A percentile compares a stretch with the other conserved stretches of the same genome.
Conservation (phyloP, 2,329 filamentous ascomycete species). For the Colletotrichum sp. region DNA sequence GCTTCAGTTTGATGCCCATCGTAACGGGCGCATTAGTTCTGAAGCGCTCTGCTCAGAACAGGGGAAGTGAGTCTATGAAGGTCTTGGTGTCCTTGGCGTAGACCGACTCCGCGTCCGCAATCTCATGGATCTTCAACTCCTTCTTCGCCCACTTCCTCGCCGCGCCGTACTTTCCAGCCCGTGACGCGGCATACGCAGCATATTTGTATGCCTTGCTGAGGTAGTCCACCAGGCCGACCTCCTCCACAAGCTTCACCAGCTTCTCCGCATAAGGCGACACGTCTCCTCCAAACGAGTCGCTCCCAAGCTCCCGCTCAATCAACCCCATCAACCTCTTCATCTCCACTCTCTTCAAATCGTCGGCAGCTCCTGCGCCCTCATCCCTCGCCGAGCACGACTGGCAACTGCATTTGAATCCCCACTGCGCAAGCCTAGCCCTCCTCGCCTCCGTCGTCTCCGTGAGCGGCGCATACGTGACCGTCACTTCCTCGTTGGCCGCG, state of each 20-base stretch:
- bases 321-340: constrained; percentile 34
- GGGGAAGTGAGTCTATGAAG: constrained; percentile 12
- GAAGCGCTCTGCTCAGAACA: background rate
- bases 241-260: constrained; percentile 26
- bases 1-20: background rate
- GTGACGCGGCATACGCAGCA: constrained; percentile 25
- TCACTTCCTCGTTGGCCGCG: constrained; percentile 35
- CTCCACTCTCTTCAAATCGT: constrained; percentile 27
- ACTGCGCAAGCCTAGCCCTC: constrained; percentile 35
- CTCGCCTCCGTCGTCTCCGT: constrained; percentile 31
- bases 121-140: constrained; percentile 24
- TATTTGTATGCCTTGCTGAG: constrained; percentile 26
- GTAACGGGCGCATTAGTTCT: background rate
- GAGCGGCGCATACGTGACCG: constrained; percentile 38
- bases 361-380: constrained; percentile 32
- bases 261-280: constrained; percentile 19
- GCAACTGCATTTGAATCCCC: constrained; percentile 31
- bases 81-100: constrained; percentile 1
- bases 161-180: constrained; percentile 3
- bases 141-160: constrained; percentile 27
- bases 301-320: constrained; percentile 33
- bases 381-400: constrained; percentile 35
- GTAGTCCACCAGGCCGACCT: constrained; percentile 29
- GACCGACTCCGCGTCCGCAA: constrained; percentile 19
- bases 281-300: constrained; percentile 12